Percentiles rank a stretch among this genome's conserved stretches.
These are phyloP conservation scores for Symbiodinium pilosum DNA, from an alignment of 73 alveolate species.

Conservation along the genomic window DNA sequence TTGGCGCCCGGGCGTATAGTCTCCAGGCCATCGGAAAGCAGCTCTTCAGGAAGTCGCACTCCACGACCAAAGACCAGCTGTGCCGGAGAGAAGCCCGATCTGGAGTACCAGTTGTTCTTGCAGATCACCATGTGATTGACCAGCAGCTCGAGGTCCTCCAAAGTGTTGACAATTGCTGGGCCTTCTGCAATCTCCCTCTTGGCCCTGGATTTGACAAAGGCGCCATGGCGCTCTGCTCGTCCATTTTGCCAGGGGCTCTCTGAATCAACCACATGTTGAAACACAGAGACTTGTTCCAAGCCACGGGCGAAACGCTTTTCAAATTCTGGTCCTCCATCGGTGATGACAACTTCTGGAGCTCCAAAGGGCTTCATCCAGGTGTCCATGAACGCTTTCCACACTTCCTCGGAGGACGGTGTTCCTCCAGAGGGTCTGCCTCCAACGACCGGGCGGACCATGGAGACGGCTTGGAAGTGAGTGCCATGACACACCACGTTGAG, in stretches of 20 bases:
- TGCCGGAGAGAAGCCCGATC: neutral
- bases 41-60: neutral
- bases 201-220: neutral
- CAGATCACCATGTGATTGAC: neutral
- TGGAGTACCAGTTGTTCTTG: neutral
- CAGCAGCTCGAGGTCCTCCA: constrained; percentile 7
- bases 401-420: neutral
- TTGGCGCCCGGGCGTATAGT: neutral
- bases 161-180: neutral
- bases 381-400: neutral
- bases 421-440: neutral
- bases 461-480: neutral
- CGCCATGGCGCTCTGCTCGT: too few species aligned
- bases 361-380: constrained; percentile 29
- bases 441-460: neutral
- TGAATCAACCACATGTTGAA: too few species aligned
- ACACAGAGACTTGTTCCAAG: neutral
- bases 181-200: neutral
- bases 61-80: constrained; percentile 30
- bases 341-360: neutral
- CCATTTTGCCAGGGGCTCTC: too few species aligned
- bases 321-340: constrained; percentile 5
- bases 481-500: constrained; percentile 26
- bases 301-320: neutral
- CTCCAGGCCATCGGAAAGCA: neutral